Evolutionary conservation across 192 early-diverging fungal genomes (phyloP), one percentile per base, ranked within the genome.

Genomic region (Hyaloraphidium curvatum): DNA sequence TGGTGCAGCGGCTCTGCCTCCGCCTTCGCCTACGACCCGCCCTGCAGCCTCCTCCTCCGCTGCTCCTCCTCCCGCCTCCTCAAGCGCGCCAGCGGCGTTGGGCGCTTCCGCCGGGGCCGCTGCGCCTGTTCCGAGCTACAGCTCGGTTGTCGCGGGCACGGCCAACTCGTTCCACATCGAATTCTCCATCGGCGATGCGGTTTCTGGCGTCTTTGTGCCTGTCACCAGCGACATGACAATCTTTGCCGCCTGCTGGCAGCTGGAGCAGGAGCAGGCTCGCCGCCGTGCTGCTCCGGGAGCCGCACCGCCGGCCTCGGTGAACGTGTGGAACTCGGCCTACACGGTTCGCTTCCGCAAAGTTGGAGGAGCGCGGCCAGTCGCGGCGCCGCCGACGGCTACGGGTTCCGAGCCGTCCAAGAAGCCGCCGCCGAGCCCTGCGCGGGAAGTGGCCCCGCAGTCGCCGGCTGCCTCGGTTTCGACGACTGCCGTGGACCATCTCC

Each of bases 161-260:
- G n/a, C 54, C 13, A 39, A 57, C 25, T 43, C 57, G 14, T 82
- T 73, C 67, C 59, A 67, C 19, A 71, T 87, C 39, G 61, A 69
- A 39, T 85, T 87, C 51, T 67, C 62, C 0, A 52, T 82, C 51
- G 72, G 43, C 0, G 65, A 56, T n/a, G 2, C 7, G 0, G 41
- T 19, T 0, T 11, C 63, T 25, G 74, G 65, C 22, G 39, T 52
- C 2, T 67, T 62, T n/a, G 39, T 59, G 19, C 2, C 50, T 0
- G 59, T 75, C 39, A 58, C 28, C 30, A 66, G 56, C 0, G 76
- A 82, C 39, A 65, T 54, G 30, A 83, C 81, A 2, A 71, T 87
- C 0, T 84, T 83, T 65, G 79, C 73, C 19, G 77, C 81, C 30
- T 59, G 82, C 25, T 81, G 77, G 52, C 55, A 62, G 23, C 59